Conservation (phyloP, 176 grass and related monocot species). For the Areca catechu region DNA sequence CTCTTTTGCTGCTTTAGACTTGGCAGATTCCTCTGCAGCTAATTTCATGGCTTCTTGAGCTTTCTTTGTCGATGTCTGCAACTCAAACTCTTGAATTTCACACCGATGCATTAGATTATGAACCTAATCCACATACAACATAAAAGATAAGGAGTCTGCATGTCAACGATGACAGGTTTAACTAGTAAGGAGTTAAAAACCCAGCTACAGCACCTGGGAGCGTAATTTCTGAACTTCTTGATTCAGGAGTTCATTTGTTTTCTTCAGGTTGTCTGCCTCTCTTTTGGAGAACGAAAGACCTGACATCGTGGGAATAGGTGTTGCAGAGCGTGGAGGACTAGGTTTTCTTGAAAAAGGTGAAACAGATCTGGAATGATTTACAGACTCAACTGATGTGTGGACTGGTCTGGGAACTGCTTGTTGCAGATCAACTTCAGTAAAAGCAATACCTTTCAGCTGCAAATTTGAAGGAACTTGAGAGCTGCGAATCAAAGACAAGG, state of each 20-base stretch:
- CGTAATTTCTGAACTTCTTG: constrained; percentile 85
- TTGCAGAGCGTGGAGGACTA: constrained; percentile 33
- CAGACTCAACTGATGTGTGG: constrained; percentile 16
- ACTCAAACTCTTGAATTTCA: constrained; percentile 50
- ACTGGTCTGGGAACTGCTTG: constrained; percentile 21
- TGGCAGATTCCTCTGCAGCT: constrained; percentile 65
- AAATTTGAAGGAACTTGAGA: constrained; percentile 32
- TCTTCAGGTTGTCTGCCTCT: constrained; percentile 46
- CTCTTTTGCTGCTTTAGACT: constrained; percentile 74
- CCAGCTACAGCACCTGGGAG: constrained; percentile 46
- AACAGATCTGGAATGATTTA: constrained; percentile 20
- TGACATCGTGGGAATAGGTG: constrained; percentile 13
- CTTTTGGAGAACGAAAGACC: constrained; percentile 35
- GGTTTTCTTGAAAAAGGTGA: constrained; percentile 42
- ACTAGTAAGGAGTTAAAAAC: not conserved
- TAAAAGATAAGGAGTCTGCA: constrained; percentile 16
- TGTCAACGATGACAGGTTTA: not conserved
- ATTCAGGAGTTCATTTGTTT: constrained; percentile 72
- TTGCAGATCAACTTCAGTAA: constrained; percentile 43
- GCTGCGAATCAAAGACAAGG: not conserved
- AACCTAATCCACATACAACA: constrained; percentile 34
- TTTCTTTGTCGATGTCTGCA: constrained; percentile 67
- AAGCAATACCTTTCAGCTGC: constrained; percentile 66
- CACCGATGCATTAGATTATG: constrained; percentile 41
- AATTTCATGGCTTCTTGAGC: constrained; percentile 51